Evolutionary conservation across 495 filamentous ascomycete genomes (phyloP).

Genomic region (Patellaria atrata): DNA sequence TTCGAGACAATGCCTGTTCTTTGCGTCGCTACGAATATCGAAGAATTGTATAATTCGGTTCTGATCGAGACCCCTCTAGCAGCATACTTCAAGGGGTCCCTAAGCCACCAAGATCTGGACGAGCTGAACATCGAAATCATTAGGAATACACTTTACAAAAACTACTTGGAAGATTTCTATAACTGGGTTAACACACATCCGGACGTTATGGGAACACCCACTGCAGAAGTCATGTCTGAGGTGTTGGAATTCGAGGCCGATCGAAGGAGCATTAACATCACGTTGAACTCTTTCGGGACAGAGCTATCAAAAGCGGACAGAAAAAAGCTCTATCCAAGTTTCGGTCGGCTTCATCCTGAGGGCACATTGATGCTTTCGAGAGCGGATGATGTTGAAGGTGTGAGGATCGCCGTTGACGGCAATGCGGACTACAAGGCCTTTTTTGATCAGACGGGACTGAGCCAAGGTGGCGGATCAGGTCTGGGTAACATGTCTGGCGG

Average conservation of each 20-base stretch:
- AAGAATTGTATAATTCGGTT: constrained; percentile 96
- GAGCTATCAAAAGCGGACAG: constrained; percentile 88
- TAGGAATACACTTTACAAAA: constrained; percentile 97
- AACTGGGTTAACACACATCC: constrained; percentile 75
- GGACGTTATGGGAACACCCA: constrained; percentile 75
- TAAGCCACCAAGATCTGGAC: constrained; percentile 91
- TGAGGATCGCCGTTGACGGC: constrained; percentile 81
- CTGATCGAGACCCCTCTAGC: constrained; percentile 92
- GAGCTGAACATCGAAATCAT: constrained; percentile 99
- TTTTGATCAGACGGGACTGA: constrained; percentile 84
- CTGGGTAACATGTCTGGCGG: constrained; percentile 77
- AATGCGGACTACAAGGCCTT: constrained; percentile 83
- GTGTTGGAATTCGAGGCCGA: constrained; percentile 95
- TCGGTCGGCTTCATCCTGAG: constrained; percentile 83
- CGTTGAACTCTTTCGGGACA: constrained; percentile 95
- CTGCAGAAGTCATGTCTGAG: constrained; percentile 85
- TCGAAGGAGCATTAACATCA: constrained; percentile 95
- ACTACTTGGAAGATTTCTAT: constrained; percentile 97
- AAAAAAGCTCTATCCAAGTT: constrained; percentile 89
- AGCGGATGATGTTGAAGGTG: constrained; percentile 88
- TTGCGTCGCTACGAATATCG: constrained; percentile 93
- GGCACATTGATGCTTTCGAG: constrained; percentile 89
- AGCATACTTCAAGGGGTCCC: constrained; percentile 88
- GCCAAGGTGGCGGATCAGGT: constrained; percentile 50
- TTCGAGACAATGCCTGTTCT: constrained; percentile 98